phyloP scores from a whole-genome alignment of 2,329 filamentous ascomycete genomes.

The Amauroascus verrucosus region DNA sequence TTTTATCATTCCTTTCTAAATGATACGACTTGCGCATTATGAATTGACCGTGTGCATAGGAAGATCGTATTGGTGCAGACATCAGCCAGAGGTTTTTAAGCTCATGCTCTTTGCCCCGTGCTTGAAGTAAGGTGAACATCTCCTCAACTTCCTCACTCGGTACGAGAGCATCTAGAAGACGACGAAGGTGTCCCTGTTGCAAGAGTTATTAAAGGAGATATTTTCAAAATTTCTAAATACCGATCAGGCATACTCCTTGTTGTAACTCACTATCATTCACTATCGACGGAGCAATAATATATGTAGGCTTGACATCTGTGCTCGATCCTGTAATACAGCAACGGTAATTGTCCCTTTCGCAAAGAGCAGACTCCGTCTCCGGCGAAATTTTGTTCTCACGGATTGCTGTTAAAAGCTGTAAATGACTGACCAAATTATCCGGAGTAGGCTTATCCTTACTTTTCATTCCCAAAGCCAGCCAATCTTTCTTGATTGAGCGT shows the following conservation, averaged over 20 bases:
- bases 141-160: constrained; percentile 2
- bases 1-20: neutral
- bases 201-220: neutral
- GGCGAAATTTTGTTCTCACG: constrained; percentile 2
- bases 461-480: constrained; percentile 4
- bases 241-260: constrained; percentile 6
- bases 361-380: constrained; percentile 12
- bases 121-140: constrained; percentile 7
- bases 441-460: constrained; percentile 2
- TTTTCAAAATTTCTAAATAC: no score
- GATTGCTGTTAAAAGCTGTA: constrained; percentile 2
- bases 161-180: constrained; percentile 8
- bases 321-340: constrained; percentile 12
- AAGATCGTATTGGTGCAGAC: neutral
- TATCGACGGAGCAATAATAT: constrained; percentile 14
- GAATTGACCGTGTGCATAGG: constrained; percentile 7
- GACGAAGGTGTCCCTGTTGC: constrained; percentile 12
- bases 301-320: constrained; percentile 7
- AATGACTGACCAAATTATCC: neutral
- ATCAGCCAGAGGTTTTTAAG: constrained; percentile 13
- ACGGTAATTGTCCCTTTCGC: constrained; percentile 9
- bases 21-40: constrained; percentile 7
- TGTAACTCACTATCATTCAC: constrained; percentile 9
- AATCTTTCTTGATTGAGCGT: constrained; percentile 2
- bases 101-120: neutral